Base-by-base conservation (phyloP, 1,284 basidiomycete genomes). In the Sanghuangporus weigelae region DNA sequence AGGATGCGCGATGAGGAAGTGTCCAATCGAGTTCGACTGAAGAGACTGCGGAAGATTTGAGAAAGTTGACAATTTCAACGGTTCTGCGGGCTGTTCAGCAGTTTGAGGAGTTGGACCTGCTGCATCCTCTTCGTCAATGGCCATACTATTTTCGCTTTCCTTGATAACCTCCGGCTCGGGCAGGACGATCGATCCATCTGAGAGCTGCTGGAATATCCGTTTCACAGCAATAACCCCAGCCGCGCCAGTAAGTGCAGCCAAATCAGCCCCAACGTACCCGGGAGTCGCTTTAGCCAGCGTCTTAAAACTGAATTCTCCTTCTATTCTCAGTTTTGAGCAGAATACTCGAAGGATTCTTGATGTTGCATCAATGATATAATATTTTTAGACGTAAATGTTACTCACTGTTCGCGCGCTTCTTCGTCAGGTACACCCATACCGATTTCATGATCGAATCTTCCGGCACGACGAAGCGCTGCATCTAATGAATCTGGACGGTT, bases 181-280 rank as follows among this genome's bases (percentile, higher is more conserved):
- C 26, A 92, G 77, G 8, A 80, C 73, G 0, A 92, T 72, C 0
- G 81, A 82, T 16, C 85, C 86, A n/a, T 87, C 84, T 0, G 88
- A 89, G 4, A 98, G 77, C 68, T 90, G 83, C 73, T 91, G 84
- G 75, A 98, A 98, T 70, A 99, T 98, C 31, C 96, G 85, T 76
- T 98, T 98, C 49, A 99, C 95, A 0, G 96, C 95, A 54, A 95
- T 90, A 65, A 98, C 93, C 6, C 96, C 96, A 0, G 96, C 96
- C 26, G 95, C 95, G 6, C 94, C 92, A 0, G 95, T 95, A 8
- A 98, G 77, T 0, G 95, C 92, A 0, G 92, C 87, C 35, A 99
- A 76, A 78, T 99, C 96, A 0, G 96, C 96, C 42, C 96, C 96
- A 8, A 98, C 96, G 71, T 97, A 99, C 0, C 96, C 96, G 1